phyloP scores from a whole-genome alignment of 2,329 filamentous ascomycete species.

The Fusarium floridanum region DNA sequence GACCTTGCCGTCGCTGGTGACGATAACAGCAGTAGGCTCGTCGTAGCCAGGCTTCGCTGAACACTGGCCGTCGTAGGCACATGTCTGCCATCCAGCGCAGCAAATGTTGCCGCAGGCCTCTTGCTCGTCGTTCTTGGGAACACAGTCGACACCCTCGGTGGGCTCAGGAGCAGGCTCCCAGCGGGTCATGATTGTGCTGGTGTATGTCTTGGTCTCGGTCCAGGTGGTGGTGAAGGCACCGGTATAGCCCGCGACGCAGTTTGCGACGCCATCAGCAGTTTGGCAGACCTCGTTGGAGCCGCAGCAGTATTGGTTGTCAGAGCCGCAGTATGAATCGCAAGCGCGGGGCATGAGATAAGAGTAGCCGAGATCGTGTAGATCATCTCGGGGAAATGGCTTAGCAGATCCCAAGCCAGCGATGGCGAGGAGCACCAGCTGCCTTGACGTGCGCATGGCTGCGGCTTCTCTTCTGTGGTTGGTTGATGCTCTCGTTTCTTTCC shows the following conservation, averaged over 20 bases:
- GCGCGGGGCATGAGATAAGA: slow-evolving; percentile 64
- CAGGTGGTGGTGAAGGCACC: slow-evolving; percentile 68
- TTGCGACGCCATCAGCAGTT: slow-evolving; percentile 63
- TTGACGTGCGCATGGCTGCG: slow-evolving; percentile 43
- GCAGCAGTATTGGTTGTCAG: slow-evolving; percentile 69
- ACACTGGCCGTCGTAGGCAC: slow-evolving; percentile 71
- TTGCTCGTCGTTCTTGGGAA: slow-evolving; percentile 65
- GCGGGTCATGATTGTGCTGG: slow-evolving; percentile 68
- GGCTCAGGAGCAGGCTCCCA: slow-evolving; percentile 60
- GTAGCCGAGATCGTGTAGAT: slow-evolving; percentile 61
- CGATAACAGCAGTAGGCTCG: slow-evolving; percentile 56
- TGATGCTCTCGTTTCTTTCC: slow-evolving; percentile 15
- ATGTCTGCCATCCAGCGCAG: slow-evolving; percentile 78
- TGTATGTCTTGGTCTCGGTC: slow-evolving; percentile 71
- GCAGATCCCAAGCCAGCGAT: slow-evolving; percentile 54
- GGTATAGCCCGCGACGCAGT: slow-evolving; percentile 57
- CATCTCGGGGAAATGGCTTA: slow-evolving; percentile 64
- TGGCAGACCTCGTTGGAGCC: slow-evolving; percentile 62
- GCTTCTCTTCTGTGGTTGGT: slow-evolving; percentile 4
- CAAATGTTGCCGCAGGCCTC: slow-evolving; percentile 76
- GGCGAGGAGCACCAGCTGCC: slow-evolving; percentile 55
- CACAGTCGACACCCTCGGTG: slow-evolving; percentile 61
- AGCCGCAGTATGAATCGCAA: slow-evolving; percentile 68
- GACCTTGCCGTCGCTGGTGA: slow-evolving; percentile 61
- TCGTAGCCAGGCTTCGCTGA: slow-evolving; percentile 64